A percentile compares a stretch with the other conserved stretches of the same genome.
Evolutionary conservation across 805 yeast genomes (phyloP).

Genomic region (Metschnikowia baotianmanensis): DNA sequence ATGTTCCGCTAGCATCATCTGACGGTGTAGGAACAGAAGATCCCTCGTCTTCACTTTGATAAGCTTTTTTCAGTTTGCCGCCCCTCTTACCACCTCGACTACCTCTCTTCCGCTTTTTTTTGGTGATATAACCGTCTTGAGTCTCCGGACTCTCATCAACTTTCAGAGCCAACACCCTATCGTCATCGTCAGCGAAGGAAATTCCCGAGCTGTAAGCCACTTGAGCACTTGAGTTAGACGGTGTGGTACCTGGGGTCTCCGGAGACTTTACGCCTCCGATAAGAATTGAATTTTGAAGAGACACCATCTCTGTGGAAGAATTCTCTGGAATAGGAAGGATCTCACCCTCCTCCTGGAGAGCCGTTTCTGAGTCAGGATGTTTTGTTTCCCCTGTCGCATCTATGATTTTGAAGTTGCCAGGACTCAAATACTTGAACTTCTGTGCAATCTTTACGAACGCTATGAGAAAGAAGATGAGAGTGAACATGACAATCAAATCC

Average conservation of each 20-base stretch:
- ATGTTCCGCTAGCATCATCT: conserved; percentile 7
- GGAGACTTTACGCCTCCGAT: no score
- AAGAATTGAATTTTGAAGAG: no score
- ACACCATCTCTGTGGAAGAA: conserved; percentile 2
- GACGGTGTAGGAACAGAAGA: conserved; percentile 6
- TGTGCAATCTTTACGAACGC: conserved; percentile 27
- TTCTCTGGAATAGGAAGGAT: not conserved
- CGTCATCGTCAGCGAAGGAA: conserved; percentile 1
- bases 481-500: conserved; percentile 46
- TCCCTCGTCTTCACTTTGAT: conserved; percentile 33
- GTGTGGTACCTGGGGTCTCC: no score
- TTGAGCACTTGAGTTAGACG: no score
- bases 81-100: conserved; percentile 75
- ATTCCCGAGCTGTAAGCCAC: no score
- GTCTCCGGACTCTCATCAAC: conserved; percentile 9
- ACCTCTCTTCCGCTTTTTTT: conserved; percentile 77
- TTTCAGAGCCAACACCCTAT: conserved; percentile 1
- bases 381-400: not conserved
- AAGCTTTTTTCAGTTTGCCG: conserved; percentile 26
- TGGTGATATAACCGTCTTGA: conserved; percentile 20
- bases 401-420: conserved; percentile 1
- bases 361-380: not conserved
- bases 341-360: not conserved
- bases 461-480: conserved; percentile 35
- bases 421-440: conserved; percentile 9